Evolutionary conservation across 352 stramenopile species (phyloP).

Genomic region (Pythium insidiosum): DNA sequence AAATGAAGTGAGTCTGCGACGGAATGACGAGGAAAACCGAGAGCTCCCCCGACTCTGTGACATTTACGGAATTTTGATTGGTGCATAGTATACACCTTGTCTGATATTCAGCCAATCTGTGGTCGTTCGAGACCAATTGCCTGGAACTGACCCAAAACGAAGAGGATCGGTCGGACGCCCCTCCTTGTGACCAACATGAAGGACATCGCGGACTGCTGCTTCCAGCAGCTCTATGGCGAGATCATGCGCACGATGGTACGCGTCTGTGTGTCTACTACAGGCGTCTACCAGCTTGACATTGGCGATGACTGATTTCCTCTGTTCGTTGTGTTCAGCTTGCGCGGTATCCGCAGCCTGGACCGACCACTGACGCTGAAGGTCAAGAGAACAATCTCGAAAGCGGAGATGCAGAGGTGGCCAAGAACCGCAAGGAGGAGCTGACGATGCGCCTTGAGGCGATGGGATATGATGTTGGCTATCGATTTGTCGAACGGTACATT

Average conservation of each 20-base stretch:
- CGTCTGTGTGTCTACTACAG: neutral
- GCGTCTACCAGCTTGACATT: too few relatives aligned
- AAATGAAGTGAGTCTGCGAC: too few relatives aligned
- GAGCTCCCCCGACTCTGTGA: too few relatives aligned
- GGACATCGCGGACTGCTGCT: slow-evolving; percentile 80
- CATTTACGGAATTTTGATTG: too few relatives aligned
- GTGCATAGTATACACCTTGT: too few relatives aligned
- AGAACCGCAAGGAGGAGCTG: slow-evolving; percentile 63
- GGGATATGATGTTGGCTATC: slow-evolving; percentile 83
- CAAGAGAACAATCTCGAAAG: slow-evolving; percentile 14
- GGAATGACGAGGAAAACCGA: too few relatives aligned
- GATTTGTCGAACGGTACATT: slow-evolving; percentile 62
- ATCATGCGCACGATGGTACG: slow-evolving; percentile 79
- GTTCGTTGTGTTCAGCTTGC: slow-evolving; percentile 31
- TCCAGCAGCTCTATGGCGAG: slow-evolving; percentile 84
- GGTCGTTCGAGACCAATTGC: too few relatives aligned
- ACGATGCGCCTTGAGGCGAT: slow-evolving; percentile 79
- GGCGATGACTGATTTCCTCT: too few relatives aligned
- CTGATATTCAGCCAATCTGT: too few relatives aligned
- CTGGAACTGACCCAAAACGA: too few relatives aligned
- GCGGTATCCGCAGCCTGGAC: slow-evolving; percentile 33
- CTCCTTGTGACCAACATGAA: slow-evolving; percentile 42
- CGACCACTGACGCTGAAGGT: slow-evolving; percentile 17
- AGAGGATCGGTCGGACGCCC: too few relatives aligned
- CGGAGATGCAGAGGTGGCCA: slow-evolving; percentile 36